Percentiles rank a stretch among this genome's conserved stretches.
These are phyloP conservation scores for Pisolithus orientalis DNA, from an alignment of 768 basidiomycete species.

Conservation along the genomic window DNA sequence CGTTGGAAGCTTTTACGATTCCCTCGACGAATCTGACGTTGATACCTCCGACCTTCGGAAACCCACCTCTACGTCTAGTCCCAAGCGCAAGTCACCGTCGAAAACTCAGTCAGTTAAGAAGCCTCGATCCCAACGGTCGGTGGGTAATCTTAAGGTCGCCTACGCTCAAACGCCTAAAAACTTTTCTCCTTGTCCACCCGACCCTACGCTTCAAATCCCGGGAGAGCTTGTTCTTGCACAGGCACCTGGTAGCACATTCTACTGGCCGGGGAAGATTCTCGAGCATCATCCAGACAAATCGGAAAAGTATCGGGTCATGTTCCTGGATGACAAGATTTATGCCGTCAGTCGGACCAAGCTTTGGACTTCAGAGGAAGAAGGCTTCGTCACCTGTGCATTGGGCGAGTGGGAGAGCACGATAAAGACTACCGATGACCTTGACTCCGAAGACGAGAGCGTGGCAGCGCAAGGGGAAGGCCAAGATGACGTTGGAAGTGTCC, in stretches of 20 bases:
- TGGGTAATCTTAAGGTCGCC: constrained; percentile 7
- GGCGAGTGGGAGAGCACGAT: constrained; percentile 49
- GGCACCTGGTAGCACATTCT: constrained; percentile 26
- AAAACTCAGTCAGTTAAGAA: constrained; percentile 9
- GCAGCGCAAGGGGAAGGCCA: constrained; percentile 36
- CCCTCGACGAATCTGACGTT: constrained; percentile 21
- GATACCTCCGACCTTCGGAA: constrained; percentile 10
- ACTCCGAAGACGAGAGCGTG: constrained; percentile 26
- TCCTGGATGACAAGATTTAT: constrained; percentile 44
- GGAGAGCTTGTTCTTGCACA: constrained; percentile 61
- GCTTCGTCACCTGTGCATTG: constrained; percentile 59
- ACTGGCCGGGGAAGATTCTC: constrained; percentile 67
- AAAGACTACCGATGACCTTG: constrained; percentile 19
- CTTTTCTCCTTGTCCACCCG: constrained; percentile 40
- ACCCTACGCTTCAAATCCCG: constrained; percentile 50
- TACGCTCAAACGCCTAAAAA: constrained; percentile 5
- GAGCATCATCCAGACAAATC: constrained; percentile 36
- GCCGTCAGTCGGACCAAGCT: constrained; percentile 47
- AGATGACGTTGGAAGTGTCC: constrained; percentile 23
- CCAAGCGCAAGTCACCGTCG: constrained; percentile 1
- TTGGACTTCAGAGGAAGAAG: constrained; percentile 49
- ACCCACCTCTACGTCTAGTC: background rate
- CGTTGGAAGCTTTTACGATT: constrained; percentile 16
- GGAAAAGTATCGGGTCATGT: constrained; percentile 51
- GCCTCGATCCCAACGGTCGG: constrained; percentile 13